Conservation (phyloP, 2,329 filamentous ascomycete genomes). For the Trichoderma arundinaceum region DNA sequence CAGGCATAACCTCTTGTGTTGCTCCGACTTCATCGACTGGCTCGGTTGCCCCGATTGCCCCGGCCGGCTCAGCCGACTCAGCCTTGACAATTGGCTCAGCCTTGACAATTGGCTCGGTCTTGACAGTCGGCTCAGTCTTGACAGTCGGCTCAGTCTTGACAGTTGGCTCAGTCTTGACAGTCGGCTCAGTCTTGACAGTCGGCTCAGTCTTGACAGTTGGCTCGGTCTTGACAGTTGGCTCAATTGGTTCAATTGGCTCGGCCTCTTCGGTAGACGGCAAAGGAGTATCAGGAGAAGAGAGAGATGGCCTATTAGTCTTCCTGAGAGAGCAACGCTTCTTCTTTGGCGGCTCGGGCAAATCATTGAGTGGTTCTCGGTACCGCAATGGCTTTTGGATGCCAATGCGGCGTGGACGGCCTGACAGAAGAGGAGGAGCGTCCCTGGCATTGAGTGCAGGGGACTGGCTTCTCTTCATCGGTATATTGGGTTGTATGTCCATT, state of each 20-base stretch:
- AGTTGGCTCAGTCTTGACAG: no score
- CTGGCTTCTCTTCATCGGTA: neutral
- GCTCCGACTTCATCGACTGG: neutral
- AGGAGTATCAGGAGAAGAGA: no score
- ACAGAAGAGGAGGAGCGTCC: neutral
- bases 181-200: no score
- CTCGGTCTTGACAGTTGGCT: neutral
- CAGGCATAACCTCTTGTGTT: neutral
- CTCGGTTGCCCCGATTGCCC: neutral
- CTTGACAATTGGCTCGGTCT: no score
- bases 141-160: no score
- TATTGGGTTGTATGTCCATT: neutral
- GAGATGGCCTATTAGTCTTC: slow-evolving; percentile 6
- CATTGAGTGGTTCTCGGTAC: slow-evolving; percentile 25
- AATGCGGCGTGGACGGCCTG: neutral
- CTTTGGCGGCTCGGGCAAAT: slow-evolving; percentile 32
- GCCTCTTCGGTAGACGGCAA: neutral
- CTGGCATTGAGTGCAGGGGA: slow-evolving; percentile 34
- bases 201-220: neutral
- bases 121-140: no score
- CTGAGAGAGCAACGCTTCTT: slow-evolving; percentile 32
- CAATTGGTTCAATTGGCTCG: no score
- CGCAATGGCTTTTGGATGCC: slow-evolving; percentile 14
- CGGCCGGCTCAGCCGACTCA: neutral
- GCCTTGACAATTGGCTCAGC: no score